phyloP scores from a whole-genome alignment of 140 eudicot species.

The Erigeron philadelphicus region DNA sequence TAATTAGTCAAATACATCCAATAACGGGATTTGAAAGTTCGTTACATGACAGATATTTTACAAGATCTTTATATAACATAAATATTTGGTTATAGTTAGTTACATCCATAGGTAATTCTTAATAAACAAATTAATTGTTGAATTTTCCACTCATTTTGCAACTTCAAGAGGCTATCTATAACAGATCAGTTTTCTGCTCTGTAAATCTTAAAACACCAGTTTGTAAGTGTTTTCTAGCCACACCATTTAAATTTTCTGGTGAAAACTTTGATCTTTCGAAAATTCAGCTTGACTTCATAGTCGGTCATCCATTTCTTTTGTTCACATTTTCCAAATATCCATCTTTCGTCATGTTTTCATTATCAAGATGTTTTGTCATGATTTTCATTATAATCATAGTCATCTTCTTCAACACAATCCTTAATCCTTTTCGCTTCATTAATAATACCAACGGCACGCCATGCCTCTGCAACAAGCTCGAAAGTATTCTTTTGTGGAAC shows the following conservation, averaged over 20 bases:
- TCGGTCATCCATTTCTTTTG: conserved; percentile 34
- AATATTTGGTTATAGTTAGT: no score
- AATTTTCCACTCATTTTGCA: background rate
- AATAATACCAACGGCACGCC: conserved; percentile 70
- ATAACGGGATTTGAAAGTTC: no score
- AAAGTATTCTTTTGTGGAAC: conserved; percentile 49
- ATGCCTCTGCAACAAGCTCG: conserved; percentile 76
- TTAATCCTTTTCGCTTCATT: conserved; percentile 52
- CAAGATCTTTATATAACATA: no score
- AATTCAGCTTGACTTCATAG: conserved; percentile 29
- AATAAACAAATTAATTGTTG: background rate
- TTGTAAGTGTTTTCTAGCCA: conserved; percentile 32
- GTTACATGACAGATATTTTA: no score
- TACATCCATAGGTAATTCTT: no score
- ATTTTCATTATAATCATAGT: background rate
- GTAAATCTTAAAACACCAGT: conserved; percentile 41
- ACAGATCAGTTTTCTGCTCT: background rate
- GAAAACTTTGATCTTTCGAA: conserved; percentile 36
- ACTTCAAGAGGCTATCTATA: conserved; percentile 28
- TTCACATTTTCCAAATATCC: conserved; percentile 15
- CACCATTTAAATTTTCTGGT: conserved; percentile 26
- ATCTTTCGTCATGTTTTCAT: conserved; percentile 12
- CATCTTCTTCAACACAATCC: conserved; percentile 26
- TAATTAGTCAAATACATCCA: no score
- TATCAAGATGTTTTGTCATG: background rate